Evolutionary conservation across 768 basidiomycete species (phyloP), one percentile per base, ranked within the genome.

Genomic region (Podaxis pistillaris): DNA sequence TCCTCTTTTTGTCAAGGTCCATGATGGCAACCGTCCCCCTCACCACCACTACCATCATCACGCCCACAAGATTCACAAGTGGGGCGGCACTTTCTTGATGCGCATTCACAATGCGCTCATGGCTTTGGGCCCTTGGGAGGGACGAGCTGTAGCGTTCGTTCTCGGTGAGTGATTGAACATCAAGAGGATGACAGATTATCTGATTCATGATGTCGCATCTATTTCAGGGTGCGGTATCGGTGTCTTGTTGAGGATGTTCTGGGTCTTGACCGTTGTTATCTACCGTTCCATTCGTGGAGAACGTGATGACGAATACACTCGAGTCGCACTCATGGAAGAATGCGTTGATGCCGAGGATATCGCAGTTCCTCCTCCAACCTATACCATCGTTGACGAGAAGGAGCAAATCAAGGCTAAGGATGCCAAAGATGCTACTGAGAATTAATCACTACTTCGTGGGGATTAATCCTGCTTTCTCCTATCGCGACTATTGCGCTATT

Each of bases 121-220:
- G 78, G 73, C 83, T 7, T 83, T 94, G 15, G 89, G 91, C 12
- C 85, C 85, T 19, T 93, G 92, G 91, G 92, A 94, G 74, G 91
- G 91, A 56, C 81, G 90, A 55, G 86, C 86, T 9, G 87, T 94
- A 15, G 87, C 93, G 3, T 94, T 94, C 64, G 91, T 94, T 61
- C 81, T 94, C 17, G 92, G 91, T 79, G 57, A 56, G 73, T 68
- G 38, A 22, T 60, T 19, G 47, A 41, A 38, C 52, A 30, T 22
- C 19, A 49, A 30, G 58, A n/a, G 8, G 44, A 54, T 50, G 47
- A 51, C 9, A 4, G 19, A 33, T 55, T 52, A 36, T 62, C 30
- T 68, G 46, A 50, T 54, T 52, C 53, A 17, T 44, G 47, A 50
- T 46, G 24, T 22, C 13, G 44, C 9, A 44, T 33, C 11, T 53